These are phyloP conservation scores for Thermochaetoides thermophila DNA, from an alignment of 495 filamentous ascomycete genomes.

Conservation along the genomic window DNA sequence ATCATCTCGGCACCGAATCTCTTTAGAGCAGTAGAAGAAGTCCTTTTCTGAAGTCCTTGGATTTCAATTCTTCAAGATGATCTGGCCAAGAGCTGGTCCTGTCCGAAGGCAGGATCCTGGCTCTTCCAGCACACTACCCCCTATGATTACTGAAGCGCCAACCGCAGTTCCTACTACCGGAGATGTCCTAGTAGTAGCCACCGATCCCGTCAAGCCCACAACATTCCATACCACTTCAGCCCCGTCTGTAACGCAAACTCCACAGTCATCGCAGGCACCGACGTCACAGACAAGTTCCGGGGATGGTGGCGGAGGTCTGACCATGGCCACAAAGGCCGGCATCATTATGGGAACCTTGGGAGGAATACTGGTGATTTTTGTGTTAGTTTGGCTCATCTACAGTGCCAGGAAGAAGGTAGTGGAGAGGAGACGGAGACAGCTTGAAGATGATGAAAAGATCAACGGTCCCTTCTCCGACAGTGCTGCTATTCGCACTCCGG, in stretches of 20 bases:
- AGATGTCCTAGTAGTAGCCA: too few relatives aligned
- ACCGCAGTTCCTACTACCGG: too few relatives aligned
- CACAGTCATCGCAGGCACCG: conserved; percentile 12
- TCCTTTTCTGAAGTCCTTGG: too few relatives aligned
- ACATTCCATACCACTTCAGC: neutral
- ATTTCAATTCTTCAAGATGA: too few relatives aligned
- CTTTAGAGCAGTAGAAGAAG: too few relatives aligned
- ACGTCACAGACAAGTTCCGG: conserved; percentile 17
- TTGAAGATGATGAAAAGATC: conserved; percentile 44
- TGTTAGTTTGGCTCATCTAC: conserved; percentile 54
- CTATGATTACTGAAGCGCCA: too few relatives aligned
- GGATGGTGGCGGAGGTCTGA: conserved; percentile 25
- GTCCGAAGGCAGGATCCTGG: neutral
- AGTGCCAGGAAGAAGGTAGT: conserved; percentile 43
- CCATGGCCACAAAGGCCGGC: conserved; percentile 63
- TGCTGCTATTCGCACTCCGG: conserved; percentile 19
- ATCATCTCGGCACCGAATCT: too few relatives aligned
- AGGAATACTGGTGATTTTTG: conserved; percentile 42
- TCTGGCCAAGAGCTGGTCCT: neutral
- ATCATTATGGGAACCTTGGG: conserved; percentile 64
- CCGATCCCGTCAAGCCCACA: neutral
- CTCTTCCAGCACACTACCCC: too few relatives aligned
- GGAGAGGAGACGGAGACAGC: conserved; percentile 26
- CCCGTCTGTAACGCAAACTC: conserved; percentile 1
- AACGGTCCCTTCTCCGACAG: conserved; percentile 30